Evolutionary conservation across 371 early-diverging fungal genomes (phyloP).

Genomic region (Mucor piriformis): DNA sequence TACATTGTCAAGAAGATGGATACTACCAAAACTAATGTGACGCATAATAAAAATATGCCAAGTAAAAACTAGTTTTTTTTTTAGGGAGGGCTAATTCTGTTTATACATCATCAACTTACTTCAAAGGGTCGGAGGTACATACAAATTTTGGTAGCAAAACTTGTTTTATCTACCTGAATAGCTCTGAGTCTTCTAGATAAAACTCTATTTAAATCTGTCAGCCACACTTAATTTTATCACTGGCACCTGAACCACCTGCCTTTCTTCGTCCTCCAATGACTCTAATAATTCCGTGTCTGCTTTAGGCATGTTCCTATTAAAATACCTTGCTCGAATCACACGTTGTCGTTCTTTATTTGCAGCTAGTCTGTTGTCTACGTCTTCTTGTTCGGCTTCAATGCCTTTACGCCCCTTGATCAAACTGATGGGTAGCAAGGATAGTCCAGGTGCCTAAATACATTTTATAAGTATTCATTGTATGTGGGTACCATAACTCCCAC

Average conservation of each 20-base stretch:
- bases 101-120: slow-evolving; percentile 20
- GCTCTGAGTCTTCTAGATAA: slow-evolving; percentile 32
- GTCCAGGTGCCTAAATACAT: slow-evolving; percentile 52
- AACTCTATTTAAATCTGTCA: slow-evolving; percentile 22
- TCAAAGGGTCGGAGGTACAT: slow-evolving; percentile 44
- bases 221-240: no score
- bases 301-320: slow-evolving; percentile 33
- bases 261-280: slow-evolving; percentile 53
- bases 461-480: no score
- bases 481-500: no score
- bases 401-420: slow-evolving; percentile 49
- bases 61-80: slow-evolving; percentile 35
- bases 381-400: slow-evolving; percentile 43
- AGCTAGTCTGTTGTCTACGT: slow-evolving; percentile 38
- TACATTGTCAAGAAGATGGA: slow-evolving; percentile 64
- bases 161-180: slow-evolving; percentile 36
- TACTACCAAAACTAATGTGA: slow-evolving; percentile 39
- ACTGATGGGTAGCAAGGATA: slow-evolving; percentile 55
- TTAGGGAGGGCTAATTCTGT: slow-evolving; percentile 1
- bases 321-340: slow-evolving; percentile 40
- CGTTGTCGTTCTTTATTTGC: slow-evolving; percentile 48
- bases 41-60: slow-evolving; percentile 35
- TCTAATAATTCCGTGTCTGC: slow-evolving; percentile 50
- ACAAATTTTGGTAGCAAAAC: slow-evolving; percentile 32
- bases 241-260: slow-evolving; percentile 25